A percentile compares a stretch with the other conserved stretches of the same genome.
Evolutionary conservation across 305 asterid species (phyloP).

Genomic region (Lippia alba): DNA sequence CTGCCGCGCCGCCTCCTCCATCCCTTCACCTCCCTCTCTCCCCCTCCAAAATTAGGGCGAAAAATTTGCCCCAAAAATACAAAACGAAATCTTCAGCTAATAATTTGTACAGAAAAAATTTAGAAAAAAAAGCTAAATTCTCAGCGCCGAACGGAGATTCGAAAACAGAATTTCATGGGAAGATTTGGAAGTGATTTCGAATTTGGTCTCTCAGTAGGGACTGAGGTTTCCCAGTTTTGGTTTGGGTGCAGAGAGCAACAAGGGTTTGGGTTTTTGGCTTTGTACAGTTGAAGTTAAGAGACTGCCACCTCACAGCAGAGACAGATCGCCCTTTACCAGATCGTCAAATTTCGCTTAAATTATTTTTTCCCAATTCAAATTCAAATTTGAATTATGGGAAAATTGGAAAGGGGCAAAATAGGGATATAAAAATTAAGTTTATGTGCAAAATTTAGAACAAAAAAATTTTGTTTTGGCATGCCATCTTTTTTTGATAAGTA

Average conservation of each 20-base stretch:
- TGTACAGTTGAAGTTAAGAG: conserved; percentile 29
- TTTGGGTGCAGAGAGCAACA: conserved; percentile 15
- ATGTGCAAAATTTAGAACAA: too few relatives aligned
- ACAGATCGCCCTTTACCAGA: conserved; percentile 6
- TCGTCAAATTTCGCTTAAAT: conserved; percentile 2
- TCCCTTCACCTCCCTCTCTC: conserved; percentile 34
- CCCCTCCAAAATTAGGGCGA: conserved; percentile 18
- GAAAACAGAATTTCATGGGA: conserved; percentile 3
- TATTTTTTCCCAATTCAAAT: background rate
- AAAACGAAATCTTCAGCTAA: background rate
- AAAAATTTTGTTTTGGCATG: too few relatives aligned
- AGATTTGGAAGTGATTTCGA: conserved; percentile 3
- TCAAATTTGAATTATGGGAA: too few relatives aligned
- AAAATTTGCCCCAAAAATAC: background rate
- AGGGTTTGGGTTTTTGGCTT: conserved; percentile 42
- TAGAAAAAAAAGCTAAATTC: background rate
- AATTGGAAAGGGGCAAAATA: background rate
- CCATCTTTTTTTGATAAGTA: too few relatives aligned
- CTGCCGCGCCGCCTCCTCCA: conserved; percentile 74
- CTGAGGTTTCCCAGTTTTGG: conserved; percentile 35
- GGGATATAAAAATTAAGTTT: background rate
- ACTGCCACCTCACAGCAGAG: conserved; percentile 40
- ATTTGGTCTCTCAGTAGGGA: background rate
- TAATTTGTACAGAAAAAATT: too few relatives aligned
- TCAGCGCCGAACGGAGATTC: conserved; percentile 11